These are phyloP conservation scores for Nigrospora sphaerica DNA, from an alignment of 2,329 filamentous ascomycete genomes.

Conservation along the genomic window DNA sequence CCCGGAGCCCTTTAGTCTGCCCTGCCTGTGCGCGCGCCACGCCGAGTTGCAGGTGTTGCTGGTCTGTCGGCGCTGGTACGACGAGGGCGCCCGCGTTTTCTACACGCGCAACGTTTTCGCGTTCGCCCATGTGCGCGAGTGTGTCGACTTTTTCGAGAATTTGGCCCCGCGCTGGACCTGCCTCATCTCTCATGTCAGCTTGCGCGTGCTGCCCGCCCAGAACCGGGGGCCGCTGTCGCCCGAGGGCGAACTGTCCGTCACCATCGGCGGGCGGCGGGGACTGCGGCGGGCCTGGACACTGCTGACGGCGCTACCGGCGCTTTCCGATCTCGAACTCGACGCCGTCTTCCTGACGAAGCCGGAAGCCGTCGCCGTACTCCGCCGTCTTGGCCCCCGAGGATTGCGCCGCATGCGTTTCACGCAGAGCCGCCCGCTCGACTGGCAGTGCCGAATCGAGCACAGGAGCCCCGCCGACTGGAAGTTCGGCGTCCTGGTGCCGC, in stretches of 20 bases:
- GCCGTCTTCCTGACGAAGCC: slow-evolving; percentile 3
- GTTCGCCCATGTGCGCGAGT: slow-evolving; percentile 7
- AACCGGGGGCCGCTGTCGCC: neutral
- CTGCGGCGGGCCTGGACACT: slow-evolving; percentile 1
- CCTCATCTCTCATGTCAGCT: slow-evolving; percentile 8
- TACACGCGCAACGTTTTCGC: slow-evolving; percentile 9
- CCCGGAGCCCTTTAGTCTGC: slow-evolving; percentile 1
- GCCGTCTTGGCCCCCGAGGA: slow-evolving; percentile 1
- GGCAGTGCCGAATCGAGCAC: neutral
- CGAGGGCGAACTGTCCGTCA: neutral
- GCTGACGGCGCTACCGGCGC: slow-evolving; percentile 1
- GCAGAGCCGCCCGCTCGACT: slow-evolving; percentile 1
- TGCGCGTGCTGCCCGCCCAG: slow-evolving; percentile 2
- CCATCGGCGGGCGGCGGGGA: neutral
- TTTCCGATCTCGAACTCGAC: slow-evolving; percentile 8
- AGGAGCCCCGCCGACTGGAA: neutral
- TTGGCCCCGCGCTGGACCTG: slow-evolving; percentile 3
- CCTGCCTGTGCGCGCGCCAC: slow-evolving; percentile 10
- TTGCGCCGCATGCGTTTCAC: slow-evolving; percentile 6
- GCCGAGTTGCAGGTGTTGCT: slow-evolving; percentile 4
- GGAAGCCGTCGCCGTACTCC: slow-evolving; percentile 1
- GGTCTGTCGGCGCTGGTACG: slow-evolving; percentile 10
- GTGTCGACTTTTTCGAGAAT: slow-evolving; percentile 1
- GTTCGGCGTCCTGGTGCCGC: neutral
- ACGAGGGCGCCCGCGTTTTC: slow-evolving; percentile 8